Conservation (phyloP, 2,329 filamentous ascomycete genomes). For the Emmonsiellopsis sp. region DNA sequence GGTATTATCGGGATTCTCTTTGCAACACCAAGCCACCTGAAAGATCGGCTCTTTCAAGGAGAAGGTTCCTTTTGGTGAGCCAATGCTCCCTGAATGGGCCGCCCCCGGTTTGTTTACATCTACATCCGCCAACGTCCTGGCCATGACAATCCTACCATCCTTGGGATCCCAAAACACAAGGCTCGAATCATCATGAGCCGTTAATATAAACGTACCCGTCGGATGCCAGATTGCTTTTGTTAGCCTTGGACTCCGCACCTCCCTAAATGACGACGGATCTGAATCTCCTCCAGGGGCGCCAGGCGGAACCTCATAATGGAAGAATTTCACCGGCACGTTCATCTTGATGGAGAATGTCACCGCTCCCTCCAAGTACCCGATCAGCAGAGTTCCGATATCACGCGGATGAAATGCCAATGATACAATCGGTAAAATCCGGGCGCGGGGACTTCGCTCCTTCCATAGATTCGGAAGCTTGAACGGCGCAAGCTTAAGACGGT, state of each 20-base stretch:
- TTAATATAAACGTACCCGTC: constrained; percentile 79
- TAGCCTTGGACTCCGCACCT: constrained; percentile 60
- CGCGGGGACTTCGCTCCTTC: constrained; percentile 60
- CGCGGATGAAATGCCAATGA: constrained; percentile 78
- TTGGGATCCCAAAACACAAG: constrained; percentile 91
- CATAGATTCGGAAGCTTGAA: constrained; percentile 85
- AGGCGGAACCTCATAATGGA: constrained; percentile 70
- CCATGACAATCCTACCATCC: constrained; percentile 74
- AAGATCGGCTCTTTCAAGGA: constrained; percentile 64
- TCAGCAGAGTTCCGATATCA: constrained; percentile 82
- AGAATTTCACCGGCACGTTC: constrained; percentile 65
- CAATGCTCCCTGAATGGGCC: constrained; percentile 11
- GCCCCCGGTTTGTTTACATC: constrained; percentile 60
- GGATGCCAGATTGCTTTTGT: constrained; percentile 90
- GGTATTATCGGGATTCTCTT: constrained; percentile 87
- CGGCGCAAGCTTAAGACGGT: constrained; percentile 63
- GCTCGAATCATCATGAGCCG: constrained; percentile 81
- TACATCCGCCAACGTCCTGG: constrained; percentile 65
- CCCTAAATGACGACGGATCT: constrained; percentile 53
- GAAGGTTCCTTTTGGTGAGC: constrained; percentile 40
- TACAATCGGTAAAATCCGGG: constrained; percentile 57
- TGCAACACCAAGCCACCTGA: constrained; percentile 85
- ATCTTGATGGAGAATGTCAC: constrained; percentile 94
- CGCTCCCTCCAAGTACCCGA: constrained; percentile 83
- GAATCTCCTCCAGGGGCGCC: constrained; percentile 72